These are phyloP conservation scores for Chaetomium sp. DNA, from an alignment of 2,329 filamentous ascomycete species.

Conservation along the genomic window DNA sequence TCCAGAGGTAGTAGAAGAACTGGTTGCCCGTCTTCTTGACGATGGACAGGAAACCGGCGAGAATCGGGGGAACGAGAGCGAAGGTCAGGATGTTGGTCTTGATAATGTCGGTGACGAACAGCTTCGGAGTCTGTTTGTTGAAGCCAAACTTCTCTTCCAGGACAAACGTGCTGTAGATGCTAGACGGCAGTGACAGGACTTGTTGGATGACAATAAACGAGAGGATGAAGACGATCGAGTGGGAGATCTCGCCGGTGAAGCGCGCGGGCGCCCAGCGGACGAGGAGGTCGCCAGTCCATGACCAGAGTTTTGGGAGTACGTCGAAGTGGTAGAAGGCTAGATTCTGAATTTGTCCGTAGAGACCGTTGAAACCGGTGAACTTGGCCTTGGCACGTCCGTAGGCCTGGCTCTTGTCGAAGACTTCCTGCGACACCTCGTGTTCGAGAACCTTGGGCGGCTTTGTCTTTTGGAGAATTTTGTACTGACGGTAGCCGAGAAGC, in stretches of 20 bases:
- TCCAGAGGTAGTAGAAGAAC: slow-evolving; percentile 98
- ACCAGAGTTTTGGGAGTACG: slow-evolving; percentile 86
- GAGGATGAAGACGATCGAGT: slow-evolving; percentile 89
- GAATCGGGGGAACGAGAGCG: slow-evolving; percentile 76
- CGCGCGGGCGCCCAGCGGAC: slow-evolving; percentile 66
- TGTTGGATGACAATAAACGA: slow-evolving; percentile 78
- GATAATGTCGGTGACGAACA: slow-evolving; percentile 85
- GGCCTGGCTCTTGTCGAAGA: slow-evolving; percentile 91
- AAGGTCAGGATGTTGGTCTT: slow-evolving; percentile 82
- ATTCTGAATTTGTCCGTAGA: slow-evolving; percentile 85
- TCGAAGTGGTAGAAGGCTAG: slow-evolving; percentile 85
- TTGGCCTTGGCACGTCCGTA: slow-evolving; percentile 95
- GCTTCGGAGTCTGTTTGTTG: slow-evolving; percentile 90
- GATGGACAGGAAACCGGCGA: slow-evolving; percentile 88
- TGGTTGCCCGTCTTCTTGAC: slow-evolving; percentile 86
- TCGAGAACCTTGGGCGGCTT: slow-evolving; percentile 80
- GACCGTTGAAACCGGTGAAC: slow-evolving; percentile 72
- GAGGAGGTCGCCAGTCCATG: slow-evolving; percentile 68
- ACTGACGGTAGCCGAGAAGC: slow-evolving; percentile 84
- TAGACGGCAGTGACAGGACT: slow-evolving; percentile 68
- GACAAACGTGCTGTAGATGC: slow-evolving; percentile 90
- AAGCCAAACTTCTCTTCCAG: slow-evolving; percentile 96
- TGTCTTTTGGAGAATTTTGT: slow-evolving; percentile 72
- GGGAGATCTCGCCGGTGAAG: slow-evolving; percentile 87
- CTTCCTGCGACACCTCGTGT: slow-evolving; percentile 80